Conservation (phyloP, 768 basidiomycete species). For the Boletus rubropictus region DNA sequence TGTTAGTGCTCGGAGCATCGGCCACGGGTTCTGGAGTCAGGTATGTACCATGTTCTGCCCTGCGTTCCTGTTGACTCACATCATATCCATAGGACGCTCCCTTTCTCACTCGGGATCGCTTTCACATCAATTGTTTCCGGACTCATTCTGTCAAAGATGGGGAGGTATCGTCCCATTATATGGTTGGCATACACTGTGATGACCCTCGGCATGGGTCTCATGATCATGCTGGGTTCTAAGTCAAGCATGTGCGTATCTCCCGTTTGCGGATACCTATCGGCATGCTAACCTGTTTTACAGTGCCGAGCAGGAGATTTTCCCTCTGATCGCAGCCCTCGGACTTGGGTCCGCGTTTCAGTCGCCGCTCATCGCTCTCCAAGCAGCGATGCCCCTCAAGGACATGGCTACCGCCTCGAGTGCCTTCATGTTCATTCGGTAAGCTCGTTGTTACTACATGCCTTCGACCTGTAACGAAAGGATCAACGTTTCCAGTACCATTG, state of each 20-base stretch:
- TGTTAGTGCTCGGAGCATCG: conserved; percentile 56
- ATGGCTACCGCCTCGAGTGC: conserved; percentile 78
- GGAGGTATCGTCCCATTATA: conserved; percentile 54
- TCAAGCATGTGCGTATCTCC: conserved; percentile 34
- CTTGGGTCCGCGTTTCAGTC: conserved; percentile 61
- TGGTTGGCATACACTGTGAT: conserved; percentile 56
- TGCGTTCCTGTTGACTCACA: not conserved
- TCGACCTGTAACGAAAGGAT: not conserved
- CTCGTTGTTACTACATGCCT: not conserved
- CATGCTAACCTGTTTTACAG: conserved; percentile 30
- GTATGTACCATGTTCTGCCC: conserved; percentile 30
- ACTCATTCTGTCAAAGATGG: conserved; percentile 49
- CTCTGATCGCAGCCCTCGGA: conserved; percentile 59
- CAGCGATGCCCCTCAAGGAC: conserved; percentile 81
- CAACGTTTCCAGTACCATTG: conserved; percentile 46
- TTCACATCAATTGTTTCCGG: conserved; percentile 53
- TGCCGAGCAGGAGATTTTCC: conserved; percentile 58
- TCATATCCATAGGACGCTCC: conserved; percentile 51
- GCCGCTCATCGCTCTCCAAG: conserved; percentile 71
- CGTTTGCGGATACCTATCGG: not conserved
- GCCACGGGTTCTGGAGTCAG: conserved; percentile 65
- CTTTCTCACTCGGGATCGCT: conserved; percentile 61
- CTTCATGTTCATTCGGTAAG: conserved; percentile 63
- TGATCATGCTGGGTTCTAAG: conserved; percentile 59
- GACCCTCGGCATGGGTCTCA: conserved; percentile 64